Conservation (phyloP, 768 basidiomycete species). For the Amanita thiersii region DNA sequence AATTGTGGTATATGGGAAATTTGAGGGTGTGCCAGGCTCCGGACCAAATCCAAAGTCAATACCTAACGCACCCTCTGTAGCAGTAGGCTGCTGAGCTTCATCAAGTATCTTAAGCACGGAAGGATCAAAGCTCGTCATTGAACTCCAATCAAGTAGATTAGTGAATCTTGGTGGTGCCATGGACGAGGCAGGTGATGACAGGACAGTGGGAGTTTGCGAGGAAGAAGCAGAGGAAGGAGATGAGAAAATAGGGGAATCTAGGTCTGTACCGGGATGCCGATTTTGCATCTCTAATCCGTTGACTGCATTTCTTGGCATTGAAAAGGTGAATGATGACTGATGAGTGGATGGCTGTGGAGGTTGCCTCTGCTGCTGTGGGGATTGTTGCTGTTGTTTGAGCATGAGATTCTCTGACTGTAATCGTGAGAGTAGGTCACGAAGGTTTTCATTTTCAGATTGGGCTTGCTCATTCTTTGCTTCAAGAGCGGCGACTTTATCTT, state of each 20-base stretch:
- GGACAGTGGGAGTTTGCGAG: slow-evolving; percentile 13
- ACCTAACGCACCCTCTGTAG: slow-evolving; percentile 49
- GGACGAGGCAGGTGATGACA: slow-evolving; percentile 19
- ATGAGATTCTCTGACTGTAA: slow-evolving; percentile 83
- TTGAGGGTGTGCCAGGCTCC: slow-evolving; percentile 34
- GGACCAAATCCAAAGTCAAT: slow-evolving; percentile 53
- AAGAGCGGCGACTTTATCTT: slow-evolving; percentile 83
- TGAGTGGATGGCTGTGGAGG: not conserved
- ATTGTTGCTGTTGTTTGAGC: slow-evolving; percentile 51
- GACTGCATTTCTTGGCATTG: slow-evolving; percentile 42
- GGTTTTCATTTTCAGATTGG: slow-evolving; percentile 76
- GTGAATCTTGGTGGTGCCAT: slow-evolving; percentile 26
- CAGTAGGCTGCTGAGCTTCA: slow-evolving; percentile 45
- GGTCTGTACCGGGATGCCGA: slow-evolving; percentile 14
- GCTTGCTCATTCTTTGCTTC: slow-evolving; percentile 75
- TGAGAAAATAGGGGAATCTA: slow-evolving; percentile 18
- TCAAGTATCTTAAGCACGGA: slow-evolving; percentile 57
- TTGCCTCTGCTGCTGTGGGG: slow-evolving; percentile 1
- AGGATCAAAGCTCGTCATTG: slow-evolving; percentile 65
- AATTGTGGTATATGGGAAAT: slow-evolving; percentile 65
- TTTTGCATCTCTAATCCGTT: slow-evolving; percentile 11
- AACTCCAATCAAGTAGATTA: slow-evolving; percentile 54
- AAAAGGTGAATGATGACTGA: slow-evolving; percentile 68
- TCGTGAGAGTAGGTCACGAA: slow-evolving; percentile 76
- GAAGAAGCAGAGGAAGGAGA: slow-evolving; percentile 20